These are phyloP conservation scores for Sporobolomyces phaffii DNA, from an alignment of 768 basidiomycete genomes.

Conservation along the genomic window DNA sequence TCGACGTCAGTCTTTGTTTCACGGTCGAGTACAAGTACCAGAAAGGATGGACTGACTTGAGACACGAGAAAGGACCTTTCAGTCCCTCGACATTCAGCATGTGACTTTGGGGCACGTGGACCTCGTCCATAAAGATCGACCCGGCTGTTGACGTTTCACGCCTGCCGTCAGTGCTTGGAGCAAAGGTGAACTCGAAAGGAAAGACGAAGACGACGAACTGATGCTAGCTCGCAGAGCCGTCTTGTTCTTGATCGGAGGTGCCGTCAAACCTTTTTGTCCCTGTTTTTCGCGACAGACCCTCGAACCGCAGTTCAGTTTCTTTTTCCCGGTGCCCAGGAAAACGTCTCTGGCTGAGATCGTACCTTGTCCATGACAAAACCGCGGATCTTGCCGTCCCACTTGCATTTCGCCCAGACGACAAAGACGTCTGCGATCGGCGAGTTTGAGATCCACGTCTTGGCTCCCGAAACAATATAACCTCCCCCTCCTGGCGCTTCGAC, in stretches of 20 bases:
- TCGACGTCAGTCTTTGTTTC: background rate
- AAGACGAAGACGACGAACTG: slow-evolving; percentile 41
- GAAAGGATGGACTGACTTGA: slow-evolving; percentile 60
- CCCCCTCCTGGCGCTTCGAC: slow-evolving; percentile 64
- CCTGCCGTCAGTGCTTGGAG: too few species aligned
- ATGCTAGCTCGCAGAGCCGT: slow-evolving; percentile 70
- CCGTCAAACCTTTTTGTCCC: slow-evolving; percentile 73
- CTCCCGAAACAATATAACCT: slow-evolving; percentile 80
- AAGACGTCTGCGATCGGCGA: slow-evolving; percentile 59
- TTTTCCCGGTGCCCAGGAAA: too few species aligned
- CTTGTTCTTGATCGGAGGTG: slow-evolving; percentile 88
- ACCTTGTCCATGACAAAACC: slow-evolving; percentile 29
- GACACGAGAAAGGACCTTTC: slow-evolving; percentile 78
- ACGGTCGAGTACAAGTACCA: too few species aligned
- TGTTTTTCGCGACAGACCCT: slow-evolving; percentile 43
- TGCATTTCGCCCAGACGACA: slow-evolving; percentile 87
- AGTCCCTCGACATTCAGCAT: slow-evolving; percentile 72
- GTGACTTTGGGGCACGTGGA: slow-evolving; percentile 65
- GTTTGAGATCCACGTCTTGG: slow-evolving; percentile 97
- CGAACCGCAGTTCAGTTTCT: background rate
- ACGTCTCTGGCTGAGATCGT: too few species aligned
- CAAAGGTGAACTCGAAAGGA: too few species aligned
- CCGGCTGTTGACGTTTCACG: slow-evolving; percentile 49
- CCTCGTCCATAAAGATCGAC: slow-evolving; percentile 79
- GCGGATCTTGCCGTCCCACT: slow-evolving; percentile 79